Conservation (phyloP, 208 protist genomes). For the Trypanosoma cruzi region DNA sequence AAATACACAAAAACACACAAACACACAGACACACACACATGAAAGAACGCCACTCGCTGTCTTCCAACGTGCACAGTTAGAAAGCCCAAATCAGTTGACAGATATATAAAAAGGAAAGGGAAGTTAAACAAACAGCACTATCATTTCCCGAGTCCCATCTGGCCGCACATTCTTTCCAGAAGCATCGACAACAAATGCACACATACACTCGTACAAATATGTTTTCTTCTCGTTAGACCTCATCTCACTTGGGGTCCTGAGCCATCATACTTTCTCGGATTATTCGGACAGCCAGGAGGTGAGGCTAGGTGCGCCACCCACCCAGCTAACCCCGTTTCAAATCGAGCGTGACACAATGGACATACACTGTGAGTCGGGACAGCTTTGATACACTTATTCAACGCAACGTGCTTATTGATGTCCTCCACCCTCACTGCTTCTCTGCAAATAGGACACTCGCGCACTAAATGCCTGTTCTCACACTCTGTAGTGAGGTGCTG, state of each 20-base stretch:
- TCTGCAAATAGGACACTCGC: slow-evolving; percentile 88
- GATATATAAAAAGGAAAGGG: background rate
- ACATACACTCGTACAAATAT: background rate
- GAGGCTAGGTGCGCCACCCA: slow-evolving; percentile 82
- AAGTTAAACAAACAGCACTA: background rate
- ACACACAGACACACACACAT: too few species aligned
- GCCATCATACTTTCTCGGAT: slow-evolving; percentile 83
- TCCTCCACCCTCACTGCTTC: slow-evolving; percentile 85
- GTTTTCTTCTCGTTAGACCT: slow-evolving; percentile 1
- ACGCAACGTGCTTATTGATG: slow-evolving; percentile 69
- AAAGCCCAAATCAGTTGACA: background rate
- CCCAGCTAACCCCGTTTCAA: slow-evolving; percentile 61
- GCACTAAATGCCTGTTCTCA: slow-evolving; percentile 61
- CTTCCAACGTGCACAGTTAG: background rate
- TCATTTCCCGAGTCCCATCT: background rate
- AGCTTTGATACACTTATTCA: slow-evolving; percentile 68
- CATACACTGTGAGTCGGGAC: slow-evolving; percentile 78
- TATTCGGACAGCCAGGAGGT: slow-evolving; percentile 84
- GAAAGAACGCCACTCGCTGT: too few species aligned
- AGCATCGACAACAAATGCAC: background rate
- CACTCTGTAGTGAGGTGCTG: slow-evolving; percentile 91
- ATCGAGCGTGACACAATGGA: slow-evolving; percentile 83
- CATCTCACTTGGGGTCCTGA: slow-evolving; percentile 52
- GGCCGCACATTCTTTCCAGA: background rate
- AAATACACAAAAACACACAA: background rate